Evolutionary conservation across 2,329 filamentous ascomycete genomes (phyloP), one percentile per base, ranked within the genome.

Genomic region (Hortaea werneckii): DNA sequence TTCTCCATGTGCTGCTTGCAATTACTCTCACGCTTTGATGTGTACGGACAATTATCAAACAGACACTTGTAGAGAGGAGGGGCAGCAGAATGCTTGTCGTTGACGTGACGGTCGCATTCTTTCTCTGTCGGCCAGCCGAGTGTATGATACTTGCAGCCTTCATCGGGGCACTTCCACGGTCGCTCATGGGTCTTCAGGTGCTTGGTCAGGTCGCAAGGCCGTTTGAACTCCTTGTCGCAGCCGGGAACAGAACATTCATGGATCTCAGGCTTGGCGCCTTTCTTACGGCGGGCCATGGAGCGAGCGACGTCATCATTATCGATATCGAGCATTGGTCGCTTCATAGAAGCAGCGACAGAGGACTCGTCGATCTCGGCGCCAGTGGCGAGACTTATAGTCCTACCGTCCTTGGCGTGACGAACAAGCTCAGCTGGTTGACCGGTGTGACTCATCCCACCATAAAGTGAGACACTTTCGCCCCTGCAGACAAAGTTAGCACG

Each of bases 1-100:
- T 95, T 95, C 72, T 96, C 90, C 89, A 95, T 95, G 69, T 96
- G 89, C 67, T 95, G 90, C 65, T 95, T 95, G 77, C 87, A 94
- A 67, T 96, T 96, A 51, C 85, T 92, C 70, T 95, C 85, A 48
- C 89, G 83, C 75, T 96, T 96, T 8, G 89, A 95, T 61, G 87
- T 85, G 72, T 96, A 96, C 0, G 85, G 81, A 74, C 92, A 96
- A 26, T 83, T 83, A 57, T 80, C 76, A 68, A 78, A 96, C 41
- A 80, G 69, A 69, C 92, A 98, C 69, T 86, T 81, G 67, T 81
- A 95, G 71, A 94, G 81, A 38, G 80, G 75, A 4, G 92, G 89
- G 30, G 81, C 75, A 44, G 78, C 70, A 12, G 86, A 89, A 70
- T 98, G 92, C 71, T 94, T 95, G 72, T 98, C 92, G 65, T 95